Evolutionary conservation across 1,284 basidiomycete genomes (phyloP).

Genomic region (Xerocomus amazonicus): DNA sequence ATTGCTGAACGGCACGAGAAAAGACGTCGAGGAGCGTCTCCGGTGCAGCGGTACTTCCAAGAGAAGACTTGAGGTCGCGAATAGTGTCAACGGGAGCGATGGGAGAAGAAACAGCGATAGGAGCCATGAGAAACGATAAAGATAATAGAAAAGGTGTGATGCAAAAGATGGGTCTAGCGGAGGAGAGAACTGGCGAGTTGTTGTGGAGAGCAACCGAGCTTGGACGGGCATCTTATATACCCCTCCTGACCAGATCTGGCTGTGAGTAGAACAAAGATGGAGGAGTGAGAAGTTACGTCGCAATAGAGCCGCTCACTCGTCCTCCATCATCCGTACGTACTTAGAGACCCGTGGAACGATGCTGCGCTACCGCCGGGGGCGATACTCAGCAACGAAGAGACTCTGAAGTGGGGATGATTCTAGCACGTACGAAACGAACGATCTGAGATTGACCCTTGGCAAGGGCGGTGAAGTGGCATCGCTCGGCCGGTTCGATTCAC

Average conservation of each 20-base stretch:
- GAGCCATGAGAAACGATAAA: conserved; percentile 13
- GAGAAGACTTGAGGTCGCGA: conserved; percentile 15
- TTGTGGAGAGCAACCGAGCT: background rate
- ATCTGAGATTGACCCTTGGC: too few species aligned
- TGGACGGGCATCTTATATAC: conserved; percentile 1
- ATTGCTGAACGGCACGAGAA: background rate
- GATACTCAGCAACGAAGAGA: too few species aligned
- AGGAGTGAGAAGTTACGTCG: too few species aligned
- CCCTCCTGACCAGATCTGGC: background rate
- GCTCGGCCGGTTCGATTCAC: too few species aligned
- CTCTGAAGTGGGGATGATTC: too few species aligned
- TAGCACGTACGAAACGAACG: too few species aligned
- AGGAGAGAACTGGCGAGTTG: background rate
- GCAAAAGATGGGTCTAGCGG: background rate
- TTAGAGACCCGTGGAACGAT: too few species aligned
- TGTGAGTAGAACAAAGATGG: background rate
- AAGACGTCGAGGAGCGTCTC: conserved; percentile 12
- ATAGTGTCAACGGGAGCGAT: conserved; percentile 2
- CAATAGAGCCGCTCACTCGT: too few species aligned
- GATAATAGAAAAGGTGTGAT: background rate
- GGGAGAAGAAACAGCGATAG: conserved; percentile 11
- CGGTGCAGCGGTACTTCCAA: conserved; percentile 4
- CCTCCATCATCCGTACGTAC: too few species aligned
- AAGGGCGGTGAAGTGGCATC: too few species aligned
- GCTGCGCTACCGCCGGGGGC: too few species aligned